Evolutionary conservation across 192 early-diverging fungal species (phyloP), one percentile per base, ranked within the genome.

Genomic region (Linnemannia schmuckeri): DNA sequence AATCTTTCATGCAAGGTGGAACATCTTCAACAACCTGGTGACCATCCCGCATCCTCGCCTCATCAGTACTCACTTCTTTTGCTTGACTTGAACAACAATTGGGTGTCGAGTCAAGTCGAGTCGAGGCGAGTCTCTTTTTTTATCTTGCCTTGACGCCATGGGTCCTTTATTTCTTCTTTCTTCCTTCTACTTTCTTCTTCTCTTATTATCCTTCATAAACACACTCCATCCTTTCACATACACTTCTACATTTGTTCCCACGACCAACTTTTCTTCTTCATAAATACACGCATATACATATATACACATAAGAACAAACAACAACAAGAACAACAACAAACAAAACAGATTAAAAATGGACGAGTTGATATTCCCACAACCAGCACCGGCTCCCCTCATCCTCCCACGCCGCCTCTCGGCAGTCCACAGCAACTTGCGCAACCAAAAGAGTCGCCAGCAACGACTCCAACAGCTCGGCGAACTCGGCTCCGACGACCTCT

Each of bases 301-400:
- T 27, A 57, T 27, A 57, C n/a, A 27, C 24, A 52, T 2, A 20
- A 2, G 18, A 4, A 52, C 2, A 52, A 18, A 52, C 49, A 52
- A 0, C 15, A 4, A 9, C 6, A 57, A 1, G 27, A 0, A 57
- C 54, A 55, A 27, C 55, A n/a, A 38, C 46, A 49, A 15, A 33
- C 40, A 76, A 38, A 61, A 15, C 22, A 38, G 10, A 22, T 2
- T n/a, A 71, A 12, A 63, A 6, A 82, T 82, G 81, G 74, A 82
- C 49, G 54, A 76, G n/a, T 30, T 82, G 9, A 70, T 82, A 33
- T 82, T 82, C 42, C 81, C 81, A 33, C 75, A 75, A 20, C 81
- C 82, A 35, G 13, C 40, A 1, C 73, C 82, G 7, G 52, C 63
- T 15, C 72, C 82, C 3, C 54, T 84, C 37, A 79, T 84, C 68